A percentile compares a stretch with the other conserved stretches of the same genome.
phyloP scores from a whole-genome alignment of 2,329 filamentous ascomycete species.

The Trichoderma pleuroti region DNA sequence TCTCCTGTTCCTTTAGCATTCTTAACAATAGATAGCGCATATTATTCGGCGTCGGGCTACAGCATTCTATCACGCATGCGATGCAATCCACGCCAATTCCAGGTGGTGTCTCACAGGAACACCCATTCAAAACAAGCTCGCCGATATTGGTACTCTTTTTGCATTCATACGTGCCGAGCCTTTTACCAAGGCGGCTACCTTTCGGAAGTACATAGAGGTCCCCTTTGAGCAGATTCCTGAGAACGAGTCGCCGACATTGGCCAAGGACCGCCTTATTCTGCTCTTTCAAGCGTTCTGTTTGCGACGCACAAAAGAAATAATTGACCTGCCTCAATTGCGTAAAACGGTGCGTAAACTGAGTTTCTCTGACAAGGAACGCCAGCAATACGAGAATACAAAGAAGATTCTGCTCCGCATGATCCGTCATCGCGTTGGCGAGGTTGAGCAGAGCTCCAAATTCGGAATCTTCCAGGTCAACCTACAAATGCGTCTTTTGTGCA shows the following conservation, averaged over 20 bases:
- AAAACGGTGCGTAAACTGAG: not conserved
- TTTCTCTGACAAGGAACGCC: not conserved
- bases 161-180: constrained; percentile 44
- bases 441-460: constrained; percentile 37
- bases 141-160: constrained; percentile 50
- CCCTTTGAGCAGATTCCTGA: constrained; percentile 34
- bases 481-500: constrained; percentile 47
- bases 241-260: constrained; percentile 17
- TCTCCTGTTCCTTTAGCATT: not conserved
- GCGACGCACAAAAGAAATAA: constrained; percentile 39
- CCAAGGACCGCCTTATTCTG: constrained; percentile 31
- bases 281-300: constrained; percentile 40
- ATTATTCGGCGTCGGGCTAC: constrained; percentile 48
- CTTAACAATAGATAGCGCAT: constrained; percentile 38
- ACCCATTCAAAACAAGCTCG: constrained; percentile 51
- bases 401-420: constrained; percentile 38
- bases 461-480: constrained; percentile 45
- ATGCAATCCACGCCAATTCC: constrained; percentile 39
- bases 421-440: constrained; percentile 34
- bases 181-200: constrained; percentile 39
- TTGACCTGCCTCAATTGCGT: constrained; percentile 33
- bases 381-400: constrained; percentile 35
- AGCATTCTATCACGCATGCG: constrained; percentile 41
- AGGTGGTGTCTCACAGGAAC: constrained; percentile 54
- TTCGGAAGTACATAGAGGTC: constrained; percentile 42